Conservation (phyloP, 441 rosid genomes). For the Arabidopsis hybrid region DNA sequence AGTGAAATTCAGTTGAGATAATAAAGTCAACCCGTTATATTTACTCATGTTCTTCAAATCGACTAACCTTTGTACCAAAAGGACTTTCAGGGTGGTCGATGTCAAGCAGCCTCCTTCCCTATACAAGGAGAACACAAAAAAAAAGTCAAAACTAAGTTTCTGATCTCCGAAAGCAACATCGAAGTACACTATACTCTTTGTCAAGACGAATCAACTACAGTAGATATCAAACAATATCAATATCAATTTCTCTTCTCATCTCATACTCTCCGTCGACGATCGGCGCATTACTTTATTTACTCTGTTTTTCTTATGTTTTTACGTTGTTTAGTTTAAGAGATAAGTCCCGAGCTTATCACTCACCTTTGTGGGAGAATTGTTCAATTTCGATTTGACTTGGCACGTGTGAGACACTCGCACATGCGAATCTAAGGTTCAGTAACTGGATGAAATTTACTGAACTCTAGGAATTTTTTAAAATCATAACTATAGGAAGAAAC, state of each 20-base stretch:
- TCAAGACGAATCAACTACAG: neutral
- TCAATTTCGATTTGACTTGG: neutral
- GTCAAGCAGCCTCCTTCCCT: constrained; percentile 80
- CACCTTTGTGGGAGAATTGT: neutral
- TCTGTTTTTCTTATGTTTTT: too few species aligned
- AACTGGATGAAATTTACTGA: too few species aligned
- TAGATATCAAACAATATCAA: too few species aligned
- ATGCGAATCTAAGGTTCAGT: too few species aligned
- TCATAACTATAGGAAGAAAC: too few species aligned
- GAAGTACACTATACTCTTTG: neutral
- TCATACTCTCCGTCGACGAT: too few species aligned
- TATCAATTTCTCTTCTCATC: too few species aligned
- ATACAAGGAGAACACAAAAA: constrained; percentile 11
- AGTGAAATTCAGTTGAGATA: neutral
- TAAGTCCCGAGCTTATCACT: too few species aligned
- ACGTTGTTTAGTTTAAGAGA: too few species aligned
- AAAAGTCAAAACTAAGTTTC: neutral
- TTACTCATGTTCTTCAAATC: neutral
- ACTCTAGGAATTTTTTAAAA: too few species aligned
- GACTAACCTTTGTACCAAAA: constrained; percentile 80
- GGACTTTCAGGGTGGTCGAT: constrained; percentile 78
- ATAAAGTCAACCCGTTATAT: neutral
- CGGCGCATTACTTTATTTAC: too few species aligned
- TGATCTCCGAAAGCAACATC: neutral
- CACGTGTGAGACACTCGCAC: neutral